Conservation (phyloP, 2,329 filamentous ascomycete genomes). For the Chaetomiaceae sp. region DNA sequence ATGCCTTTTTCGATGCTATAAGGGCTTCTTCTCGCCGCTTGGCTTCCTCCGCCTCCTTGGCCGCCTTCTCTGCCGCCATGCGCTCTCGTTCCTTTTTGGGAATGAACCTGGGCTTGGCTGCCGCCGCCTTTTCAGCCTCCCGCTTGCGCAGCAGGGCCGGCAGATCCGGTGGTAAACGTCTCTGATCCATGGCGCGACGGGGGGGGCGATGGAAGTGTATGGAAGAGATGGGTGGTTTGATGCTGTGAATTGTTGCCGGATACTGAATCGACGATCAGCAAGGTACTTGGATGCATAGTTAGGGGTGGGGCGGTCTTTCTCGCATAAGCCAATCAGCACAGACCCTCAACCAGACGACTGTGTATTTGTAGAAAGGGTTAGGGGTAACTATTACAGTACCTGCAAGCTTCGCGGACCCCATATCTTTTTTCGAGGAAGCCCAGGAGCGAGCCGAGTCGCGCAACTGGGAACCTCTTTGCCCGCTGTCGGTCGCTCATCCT, state of each 20-base stretch:
- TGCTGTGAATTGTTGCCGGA: neutral
- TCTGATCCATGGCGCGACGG: slow-evolving; percentile 12
- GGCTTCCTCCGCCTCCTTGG: slow-evolving; percentile 57
- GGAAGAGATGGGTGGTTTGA: neutral
- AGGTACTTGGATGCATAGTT: no score
- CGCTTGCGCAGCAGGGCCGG: slow-evolving; percentile 67
- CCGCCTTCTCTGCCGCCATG: slow-evolving; percentile 71
- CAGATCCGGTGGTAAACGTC: slow-evolving; percentile 27
- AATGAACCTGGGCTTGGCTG: slow-evolving; percentile 52
- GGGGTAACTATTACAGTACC: neutral
- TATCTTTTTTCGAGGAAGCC: slow-evolving; percentile 11
- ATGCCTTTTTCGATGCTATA: slow-evolving; percentile 6
- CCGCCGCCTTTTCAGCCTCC: slow-evolving; percentile 52
- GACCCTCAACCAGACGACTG: no score
- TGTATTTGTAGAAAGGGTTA: no score
- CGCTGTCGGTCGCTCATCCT: neutral
- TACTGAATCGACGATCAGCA: no score
- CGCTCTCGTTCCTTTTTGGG: slow-evolving; percentile 78
- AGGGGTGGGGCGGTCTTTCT: neutral
- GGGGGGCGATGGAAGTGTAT: neutral
- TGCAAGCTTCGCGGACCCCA: neutral
- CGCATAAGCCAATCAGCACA: neutral
- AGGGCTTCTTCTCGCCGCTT: slow-evolving; percentile 21
- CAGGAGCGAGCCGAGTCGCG: neutral
- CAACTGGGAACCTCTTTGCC: neutral